Conservation (phyloP, 2,329 filamentous ascomycete species). For the Fusarium annulatum region DNA sequence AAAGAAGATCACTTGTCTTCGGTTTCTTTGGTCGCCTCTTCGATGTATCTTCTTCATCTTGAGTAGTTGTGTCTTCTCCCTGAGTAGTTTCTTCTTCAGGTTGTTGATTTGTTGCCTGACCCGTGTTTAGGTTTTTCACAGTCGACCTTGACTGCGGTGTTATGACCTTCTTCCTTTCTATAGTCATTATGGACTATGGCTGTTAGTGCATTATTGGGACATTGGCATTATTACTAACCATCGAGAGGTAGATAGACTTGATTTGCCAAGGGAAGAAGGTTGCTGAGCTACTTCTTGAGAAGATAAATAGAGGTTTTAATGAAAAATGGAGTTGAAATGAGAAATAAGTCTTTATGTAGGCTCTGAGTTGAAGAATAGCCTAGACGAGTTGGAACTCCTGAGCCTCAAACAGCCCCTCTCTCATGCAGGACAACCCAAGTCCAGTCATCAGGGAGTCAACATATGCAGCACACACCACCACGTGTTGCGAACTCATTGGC, state of each 20-base stretch:
- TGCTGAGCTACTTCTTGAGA: not conserved
- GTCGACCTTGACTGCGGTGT: no score
- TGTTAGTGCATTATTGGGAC: no score
- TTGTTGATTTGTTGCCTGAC: no score
- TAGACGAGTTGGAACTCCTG: not conserved
- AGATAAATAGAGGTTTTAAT: rapidly evolving
- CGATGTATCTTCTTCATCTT: no score
- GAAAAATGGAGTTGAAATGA: rapidly evolving
- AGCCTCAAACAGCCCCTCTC: not conserved
- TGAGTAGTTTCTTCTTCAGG: no score
- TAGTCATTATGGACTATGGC: no score
- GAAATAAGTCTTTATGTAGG: not conserved
- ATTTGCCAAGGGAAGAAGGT: rapidly evolving
- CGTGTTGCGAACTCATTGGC: not conserved
- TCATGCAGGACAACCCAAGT: not conserved
- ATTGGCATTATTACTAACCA: not conserved
- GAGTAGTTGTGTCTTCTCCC: no score
- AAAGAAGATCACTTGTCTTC: no score
- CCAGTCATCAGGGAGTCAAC: not conserved
- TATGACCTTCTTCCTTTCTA: no score
- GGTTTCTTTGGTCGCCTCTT: no score
- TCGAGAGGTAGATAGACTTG: not conserved
- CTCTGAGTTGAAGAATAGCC: rapidly evolving
- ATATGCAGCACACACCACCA: not conserved
- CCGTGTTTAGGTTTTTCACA: no score